Conservation (phyloP, 2,329 filamentous ascomycete species). For the Exserohilum rostratum region DNA sequence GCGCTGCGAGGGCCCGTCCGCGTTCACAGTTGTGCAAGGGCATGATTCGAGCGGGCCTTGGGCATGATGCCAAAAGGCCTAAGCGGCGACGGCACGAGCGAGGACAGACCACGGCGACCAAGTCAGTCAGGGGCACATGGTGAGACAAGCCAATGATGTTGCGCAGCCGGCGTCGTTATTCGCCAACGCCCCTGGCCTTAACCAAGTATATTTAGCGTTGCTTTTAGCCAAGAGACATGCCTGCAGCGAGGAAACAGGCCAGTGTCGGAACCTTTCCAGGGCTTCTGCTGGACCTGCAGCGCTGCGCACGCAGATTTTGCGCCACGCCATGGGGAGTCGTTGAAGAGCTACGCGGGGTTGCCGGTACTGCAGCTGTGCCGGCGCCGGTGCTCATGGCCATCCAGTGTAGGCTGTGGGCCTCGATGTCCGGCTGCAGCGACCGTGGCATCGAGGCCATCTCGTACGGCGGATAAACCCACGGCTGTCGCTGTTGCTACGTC, state of each 20-base stretch:
- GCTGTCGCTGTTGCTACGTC: slow-evolving; percentile 8
- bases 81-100: slow-evolving; percentile 30
- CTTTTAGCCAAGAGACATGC: slow-evolving; percentile 21
- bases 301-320: slow-evolving; percentile 1
- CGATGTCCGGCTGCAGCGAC: too few species aligned
- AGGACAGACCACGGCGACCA: slow-evolving; percentile 21
- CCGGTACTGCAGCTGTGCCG: neutral
- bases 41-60: slow-evolving; percentile 21
- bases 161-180: slow-evolving; percentile 15
- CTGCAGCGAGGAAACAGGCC: slow-evolving; percentile 31
- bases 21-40: slow-evolving; percentile 34
- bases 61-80: slow-evolving; percentile 25
- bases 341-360: slow-evolving; percentile 12
- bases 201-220: slow-evolving; percentile 16
- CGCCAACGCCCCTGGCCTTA: slow-evolving; percentile 23
- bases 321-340: slow-evolving; percentile 2
- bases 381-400: too few species aligned
- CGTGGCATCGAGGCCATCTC: slow-evolving; percentile 1
- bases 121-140: slow-evolving; percentile 28
- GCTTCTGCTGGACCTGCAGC: slow-evolving; percentile 12
- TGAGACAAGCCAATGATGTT: slow-evolving; percentile 25
- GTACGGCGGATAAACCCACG: too few species aligned
- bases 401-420: too few species aligned
- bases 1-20: slow-evolving; percentile 26
- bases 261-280: slow-evolving; percentile 20